phyloP scores from a whole-genome alignment of 2,329 filamentous ascomycete genomes.

The Lecanicillium sp. region DNA sequence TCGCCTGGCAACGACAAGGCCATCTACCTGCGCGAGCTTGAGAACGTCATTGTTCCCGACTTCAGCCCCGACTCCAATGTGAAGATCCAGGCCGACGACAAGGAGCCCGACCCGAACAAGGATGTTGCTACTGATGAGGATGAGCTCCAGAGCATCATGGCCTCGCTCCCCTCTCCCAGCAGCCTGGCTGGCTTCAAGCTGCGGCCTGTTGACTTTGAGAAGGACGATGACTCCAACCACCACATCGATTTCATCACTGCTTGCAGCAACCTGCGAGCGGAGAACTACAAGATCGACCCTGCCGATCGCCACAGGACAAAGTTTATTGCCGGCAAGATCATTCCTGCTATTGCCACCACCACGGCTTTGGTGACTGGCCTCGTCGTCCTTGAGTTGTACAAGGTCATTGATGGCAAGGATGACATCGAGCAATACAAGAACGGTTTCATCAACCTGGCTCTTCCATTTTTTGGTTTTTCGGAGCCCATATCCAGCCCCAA shows the following conservation, averaged over 20 bases:
- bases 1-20: slow-evolving; percentile 62
- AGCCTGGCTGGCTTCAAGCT: slow-evolving; percentile 83
- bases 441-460: slow-evolving; percentile 90
- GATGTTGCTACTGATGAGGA: slow-evolving; percentile 63
- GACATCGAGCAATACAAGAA: slow-evolving; percentile 99
- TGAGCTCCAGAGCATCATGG: slow-evolving; percentile 68
- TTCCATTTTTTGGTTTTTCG: slow-evolving; percentile 97
- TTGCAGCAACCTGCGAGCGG: slow-evolving; percentile 89
- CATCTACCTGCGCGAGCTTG: slow-evolving; percentile 72
- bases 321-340: slow-evolving; percentile 99
- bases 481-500: slow-evolving; percentile 94
- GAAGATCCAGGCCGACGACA: slow-evolving; percentile 95
- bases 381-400: slow-evolving; percentile 89
- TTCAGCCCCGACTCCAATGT: slow-evolving; percentile 85
- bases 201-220: slow-evolving; percentile 91
- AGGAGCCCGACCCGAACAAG: slow-evolving; percentile 87
- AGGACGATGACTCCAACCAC: slow-evolving; percentile 95
- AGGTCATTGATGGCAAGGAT: slow-evolving; percentile 92
- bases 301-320: slow-evolving; percentile 97
- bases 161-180: slow-evolving; percentile 70
- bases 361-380: slow-evolving; percentile 93
- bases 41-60: slow-evolving; percentile 92
- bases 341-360: slow-evolving; percentile 95
- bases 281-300: slow-evolving; percentile 94
- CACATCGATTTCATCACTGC: slow-evolving; percentile 99